phyloP scores from a whole-genome alignment of 768 basidiomycete species.

The Mycena vulgaris region DNA sequence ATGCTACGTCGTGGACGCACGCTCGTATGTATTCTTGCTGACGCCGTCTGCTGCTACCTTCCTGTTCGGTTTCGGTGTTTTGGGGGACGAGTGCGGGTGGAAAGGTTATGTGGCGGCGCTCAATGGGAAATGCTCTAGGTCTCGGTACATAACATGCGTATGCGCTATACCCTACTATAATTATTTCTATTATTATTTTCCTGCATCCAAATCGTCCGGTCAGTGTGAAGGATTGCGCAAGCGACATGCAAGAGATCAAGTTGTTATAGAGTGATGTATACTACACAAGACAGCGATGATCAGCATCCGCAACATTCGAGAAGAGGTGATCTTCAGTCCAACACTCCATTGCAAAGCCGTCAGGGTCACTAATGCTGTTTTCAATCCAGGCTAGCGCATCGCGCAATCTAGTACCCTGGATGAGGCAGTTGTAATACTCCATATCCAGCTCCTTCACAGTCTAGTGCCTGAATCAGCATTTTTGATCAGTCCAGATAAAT shows the following conservation, averaged over 20 bases:
- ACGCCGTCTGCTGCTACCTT: not conserved
- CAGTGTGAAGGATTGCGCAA: no score
- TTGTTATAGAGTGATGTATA: no score
- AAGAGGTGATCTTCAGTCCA: conserved; percentile 18
- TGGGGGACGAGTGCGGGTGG: not conserved
- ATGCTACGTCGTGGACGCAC: conserved; percentile 12
- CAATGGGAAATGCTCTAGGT: no score
- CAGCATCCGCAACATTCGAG: not conserved
- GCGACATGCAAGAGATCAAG: no score
- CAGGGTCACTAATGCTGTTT: not conserved
- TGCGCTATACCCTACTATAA: no score
- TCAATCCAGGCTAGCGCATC: conserved; percentile 27
- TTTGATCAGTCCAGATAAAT: not conserved
- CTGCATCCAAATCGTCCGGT: no score
- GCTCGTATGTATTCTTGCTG: not conserved
- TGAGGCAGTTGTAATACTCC: conserved; percentile 21
- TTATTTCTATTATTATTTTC: no score
- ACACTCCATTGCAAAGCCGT: conserved; percentile 4
- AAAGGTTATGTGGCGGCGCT: no score
- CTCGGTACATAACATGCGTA: no score
- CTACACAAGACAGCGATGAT: conserved; percentile 14
- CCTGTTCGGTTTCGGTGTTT: not conserved
- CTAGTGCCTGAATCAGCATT: not conserved
- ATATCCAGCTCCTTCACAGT: conserved; percentile 17
- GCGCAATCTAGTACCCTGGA: conserved; percentile 20